A percentile compares a stretch with the other conserved stretches of the same genome.
Conservation (phyloP, 2,329 filamentous ascomycete genomes). For the Teratosphaeria viscida region DNA sequence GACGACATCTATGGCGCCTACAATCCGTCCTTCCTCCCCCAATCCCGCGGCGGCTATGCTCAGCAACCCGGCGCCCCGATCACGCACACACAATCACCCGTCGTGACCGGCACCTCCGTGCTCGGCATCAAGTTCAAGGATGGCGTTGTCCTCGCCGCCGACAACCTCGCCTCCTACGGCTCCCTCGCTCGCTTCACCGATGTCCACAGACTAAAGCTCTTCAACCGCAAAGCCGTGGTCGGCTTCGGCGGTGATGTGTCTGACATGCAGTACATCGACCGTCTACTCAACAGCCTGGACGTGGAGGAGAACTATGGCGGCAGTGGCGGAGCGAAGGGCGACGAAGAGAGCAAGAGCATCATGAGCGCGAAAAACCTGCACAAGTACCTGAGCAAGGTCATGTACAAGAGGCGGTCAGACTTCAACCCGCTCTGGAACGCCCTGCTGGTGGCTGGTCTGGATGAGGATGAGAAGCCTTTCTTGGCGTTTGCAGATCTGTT, state of each 20-base stretch:
- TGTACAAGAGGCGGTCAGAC: conserved; percentile 88
- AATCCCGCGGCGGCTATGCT: conserved; percentile 33
- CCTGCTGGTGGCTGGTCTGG: conserved; percentile 79
- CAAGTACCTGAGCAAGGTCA: conserved; percentile 89
- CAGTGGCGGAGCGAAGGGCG: conserved; percentile 32
- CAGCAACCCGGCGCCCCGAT: conserved; percentile 43
- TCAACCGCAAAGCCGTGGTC: conserved; percentile 72
- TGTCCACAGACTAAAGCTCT: conserved; percentile 86
- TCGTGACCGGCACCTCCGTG: conserved; percentile 94
- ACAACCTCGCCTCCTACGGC: conserved; percentile 96
- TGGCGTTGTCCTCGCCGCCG: conserved; percentile 90
- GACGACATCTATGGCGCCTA: conserved; percentile 96
- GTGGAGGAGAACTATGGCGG: conserved; percentile 77
- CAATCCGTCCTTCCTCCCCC: conserved; percentile 73
- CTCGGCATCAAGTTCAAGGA: conserved; percentile 91
- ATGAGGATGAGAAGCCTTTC: conserved; percentile 72
- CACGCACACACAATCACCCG: conserved; percentile 81
- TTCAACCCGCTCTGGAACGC: conserved; percentile 98
- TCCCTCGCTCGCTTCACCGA: conserved; percentile 91
- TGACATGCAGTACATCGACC: conserved; percentile 98
- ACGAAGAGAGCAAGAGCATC: conserved; percentile 38
- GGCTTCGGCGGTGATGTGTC: conserved; percentile 96
- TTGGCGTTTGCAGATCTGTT: conserved; percentile 84
- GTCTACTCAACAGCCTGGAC: conserved; percentile 75
- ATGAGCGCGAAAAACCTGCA: conserved; percentile 91